phyloP scores from a whole-genome alignment of 2,329 filamentous ascomycete species.

The Apiospora arundinis region DNA sequence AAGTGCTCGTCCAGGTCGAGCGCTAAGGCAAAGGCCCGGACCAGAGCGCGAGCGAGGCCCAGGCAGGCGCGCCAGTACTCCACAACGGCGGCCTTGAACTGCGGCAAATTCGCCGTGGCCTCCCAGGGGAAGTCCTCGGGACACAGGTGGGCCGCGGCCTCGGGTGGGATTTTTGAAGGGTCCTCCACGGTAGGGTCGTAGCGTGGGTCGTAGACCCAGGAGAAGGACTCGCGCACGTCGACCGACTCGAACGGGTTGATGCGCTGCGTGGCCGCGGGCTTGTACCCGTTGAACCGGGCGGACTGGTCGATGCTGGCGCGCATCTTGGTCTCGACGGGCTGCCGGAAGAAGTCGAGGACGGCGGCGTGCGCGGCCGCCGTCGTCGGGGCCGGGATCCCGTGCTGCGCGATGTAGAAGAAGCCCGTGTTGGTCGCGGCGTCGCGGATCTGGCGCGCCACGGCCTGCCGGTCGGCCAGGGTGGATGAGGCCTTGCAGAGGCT shows the following conservation, averaged over 20 bases:
- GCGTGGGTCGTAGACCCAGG: constrained; percentile 41
- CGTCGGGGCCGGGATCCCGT: constrained; percentile 37
- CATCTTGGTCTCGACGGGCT: constrained; percentile 32
- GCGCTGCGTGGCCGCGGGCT: constrained; percentile 39
- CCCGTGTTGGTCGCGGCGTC: constrained; percentile 48
- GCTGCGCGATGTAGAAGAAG: constrained; percentile 51
- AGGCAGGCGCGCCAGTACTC: constrained; percentile 45
- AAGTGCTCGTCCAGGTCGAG: constrained; percentile 47
- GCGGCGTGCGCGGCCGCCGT: constrained; percentile 36
- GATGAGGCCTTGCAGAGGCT: constrained; percentile 43
- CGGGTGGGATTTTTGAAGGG: constrained; percentile 33
- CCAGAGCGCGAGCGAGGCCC: constrained; percentile 44
- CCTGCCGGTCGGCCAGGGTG: constrained; percentile 41
- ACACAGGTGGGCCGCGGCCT: constrained; percentile 6
- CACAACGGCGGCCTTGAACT: constrained; percentile 44
- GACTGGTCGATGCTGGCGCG: constrained; percentile 44
- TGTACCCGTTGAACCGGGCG: constrained; percentile 47
- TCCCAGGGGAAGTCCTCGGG: constrained; percentile 36
- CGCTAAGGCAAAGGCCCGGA: constrained; percentile 48
- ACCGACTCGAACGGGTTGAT: constrained; percentile 34
- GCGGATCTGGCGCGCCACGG: constrained; percentile 47
- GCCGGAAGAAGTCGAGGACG: constrained; percentile 35
- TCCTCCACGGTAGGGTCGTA: constrained; percentile 38
- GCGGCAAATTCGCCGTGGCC: constrained; percentile 37
- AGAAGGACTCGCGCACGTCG: constrained; percentile 44